A percentile compares a stretch with the other conserved stretches of the same genome.
These are phyloP conservation scores for Straminergon stramineum DNA, from an alignment of 225 moss, liverwort and hornwort genomes.

Conservation along the genomic window DNA sequence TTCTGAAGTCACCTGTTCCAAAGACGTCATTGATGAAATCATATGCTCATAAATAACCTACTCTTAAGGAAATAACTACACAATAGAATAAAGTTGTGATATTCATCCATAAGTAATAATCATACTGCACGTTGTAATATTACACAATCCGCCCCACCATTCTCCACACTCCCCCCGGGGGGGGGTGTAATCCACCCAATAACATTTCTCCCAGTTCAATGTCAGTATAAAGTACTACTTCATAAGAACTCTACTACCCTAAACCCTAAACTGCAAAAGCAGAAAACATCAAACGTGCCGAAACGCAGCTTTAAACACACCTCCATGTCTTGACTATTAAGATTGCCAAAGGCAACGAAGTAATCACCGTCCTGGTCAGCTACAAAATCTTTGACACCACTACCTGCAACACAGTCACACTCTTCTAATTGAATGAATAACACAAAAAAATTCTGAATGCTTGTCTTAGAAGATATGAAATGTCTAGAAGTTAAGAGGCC, in stretches of 20 bases:
- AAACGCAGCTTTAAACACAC: neutral
- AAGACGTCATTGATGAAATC: neutral
- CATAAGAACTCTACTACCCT: neutral
- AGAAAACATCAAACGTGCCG: neutral
- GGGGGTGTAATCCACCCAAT: neutral
- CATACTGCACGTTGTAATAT: neutral
- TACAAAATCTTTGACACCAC: conserved; percentile 22
- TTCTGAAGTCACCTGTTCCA: conserved; percentile 24
- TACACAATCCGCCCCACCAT: neutral
- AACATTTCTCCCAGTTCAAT: neutral
- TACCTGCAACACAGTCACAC: conserved; percentile 9
- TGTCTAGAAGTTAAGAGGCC: neutral
- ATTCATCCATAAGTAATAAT: neutral
- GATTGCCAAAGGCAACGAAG: conserved; percentile 39
- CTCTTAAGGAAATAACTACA: neutral
- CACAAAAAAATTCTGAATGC: neutral
- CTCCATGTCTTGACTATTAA: conserved; percentile 28
- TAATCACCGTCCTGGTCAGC: conserved; percentile 20
- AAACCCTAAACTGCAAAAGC: neutral
- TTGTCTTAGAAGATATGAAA: neutral
- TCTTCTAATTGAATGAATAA: neutral
- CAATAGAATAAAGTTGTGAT: neutral
- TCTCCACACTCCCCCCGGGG: neutral
- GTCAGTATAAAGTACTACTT: neutral
- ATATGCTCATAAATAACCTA: neutral